These are phyloP conservation scores for Mycena kentingensis DNA, from an alignment of 768 basidiomycete species.

Conservation along the genomic window DNA sequence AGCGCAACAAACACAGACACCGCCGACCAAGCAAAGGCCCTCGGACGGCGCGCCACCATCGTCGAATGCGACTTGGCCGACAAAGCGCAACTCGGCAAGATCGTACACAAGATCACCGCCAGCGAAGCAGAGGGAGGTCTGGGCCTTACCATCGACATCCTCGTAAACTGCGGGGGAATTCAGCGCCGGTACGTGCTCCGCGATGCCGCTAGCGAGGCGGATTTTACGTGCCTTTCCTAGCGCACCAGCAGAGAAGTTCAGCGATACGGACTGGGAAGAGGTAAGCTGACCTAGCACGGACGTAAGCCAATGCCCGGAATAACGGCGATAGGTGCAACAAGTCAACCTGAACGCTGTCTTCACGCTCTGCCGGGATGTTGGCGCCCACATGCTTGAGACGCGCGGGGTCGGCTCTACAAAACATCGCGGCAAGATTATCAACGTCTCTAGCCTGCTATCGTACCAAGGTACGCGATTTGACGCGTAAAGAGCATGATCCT, in stretches of 20 bases:
- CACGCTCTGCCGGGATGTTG: conserved; percentile 45
- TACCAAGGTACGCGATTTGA: conserved; percentile 26
- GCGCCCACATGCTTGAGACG: conserved; percentile 47
- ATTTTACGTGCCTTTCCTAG: not conserved
- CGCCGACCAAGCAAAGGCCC: conserved; percentile 6
- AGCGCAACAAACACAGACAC: conserved; percentile 19
- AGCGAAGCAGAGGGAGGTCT: conserved; percentile 4
- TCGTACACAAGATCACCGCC: conserved; percentile 22
- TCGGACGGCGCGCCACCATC: conserved; percentile 20
- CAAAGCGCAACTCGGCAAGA: conserved; percentile 11
- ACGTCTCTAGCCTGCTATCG: conserved; percentile 41
- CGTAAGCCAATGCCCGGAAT: too few species aligned
- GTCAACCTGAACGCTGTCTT: conserved; percentile 52
- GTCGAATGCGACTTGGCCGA: conserved; percentile 23
- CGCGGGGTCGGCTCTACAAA: conserved; percentile 18
- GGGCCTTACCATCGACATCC: conserved; percentile 40
- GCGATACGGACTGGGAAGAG: conserved; percentile 51
- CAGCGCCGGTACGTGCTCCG: conserved; percentile 34
- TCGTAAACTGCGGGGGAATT: conserved; percentile 52
- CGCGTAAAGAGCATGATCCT: not conserved
- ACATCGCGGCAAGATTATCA: conserved; percentile 50
- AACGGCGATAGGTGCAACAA: conserved; percentile 29
- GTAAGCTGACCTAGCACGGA: too few species aligned
- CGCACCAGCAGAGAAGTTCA: conserved; percentile 41
- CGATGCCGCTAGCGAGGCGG: not conserved